Conservation (phyloP, 192 early-diverging fungal species). For the Coemansia sp. region DNA sequence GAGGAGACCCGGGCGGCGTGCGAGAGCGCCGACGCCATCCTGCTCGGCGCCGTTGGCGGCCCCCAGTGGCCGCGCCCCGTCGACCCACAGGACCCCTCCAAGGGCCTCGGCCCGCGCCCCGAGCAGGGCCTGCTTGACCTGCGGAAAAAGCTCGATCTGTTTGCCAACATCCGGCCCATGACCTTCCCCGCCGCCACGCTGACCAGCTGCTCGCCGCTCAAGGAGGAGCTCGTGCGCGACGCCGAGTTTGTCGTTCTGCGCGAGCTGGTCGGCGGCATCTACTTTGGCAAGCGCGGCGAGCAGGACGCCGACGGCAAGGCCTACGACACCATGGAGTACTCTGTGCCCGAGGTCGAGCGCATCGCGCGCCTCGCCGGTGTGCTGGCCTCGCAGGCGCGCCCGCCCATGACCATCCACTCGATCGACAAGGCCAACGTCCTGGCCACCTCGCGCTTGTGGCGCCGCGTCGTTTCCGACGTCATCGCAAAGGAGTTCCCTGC, state of each 20-base stretch:
- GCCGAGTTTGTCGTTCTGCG: conserved; percentile 91
- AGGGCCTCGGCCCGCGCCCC: conserved; percentile 76
- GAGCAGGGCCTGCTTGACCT: conserved; percentile 92
- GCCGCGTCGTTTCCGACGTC: conserved; percentile 86
- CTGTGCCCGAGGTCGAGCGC: conserved; percentile 84
- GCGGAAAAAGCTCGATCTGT: conserved; percentile 89
- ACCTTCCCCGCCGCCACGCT: conserved; percentile 84
- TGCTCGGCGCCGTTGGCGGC: conserved; percentile 97
- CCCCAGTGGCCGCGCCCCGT: conserved; percentile 85
- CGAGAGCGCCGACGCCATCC: conserved; percentile 80
- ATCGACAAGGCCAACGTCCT: conserved; percentile 99
- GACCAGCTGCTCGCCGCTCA: conserved; percentile 81
- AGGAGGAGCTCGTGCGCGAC: conserved; percentile 84
- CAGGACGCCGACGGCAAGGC: conserved; percentile 78
- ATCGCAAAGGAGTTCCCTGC: conserved; percentile 86
- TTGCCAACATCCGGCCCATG: conserved; percentile 96
- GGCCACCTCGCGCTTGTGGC: conserved; percentile 97
- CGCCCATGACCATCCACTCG: conserved; percentile 85
- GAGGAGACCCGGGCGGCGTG: conserved; percentile 77
- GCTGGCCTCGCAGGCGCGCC: conserved; percentile 73
- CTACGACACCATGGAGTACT: conserved; percentile 94
- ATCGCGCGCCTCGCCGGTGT: conserved; percentile 92
- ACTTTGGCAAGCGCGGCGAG: conserved; percentile 93
- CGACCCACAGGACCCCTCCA: conserved; percentile 61
- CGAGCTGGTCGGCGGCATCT: conserved; percentile 96